phyloP scores from a whole-genome alignment of 2,329 filamentous ascomycete genomes.

The Diplodia corticola region DNA sequence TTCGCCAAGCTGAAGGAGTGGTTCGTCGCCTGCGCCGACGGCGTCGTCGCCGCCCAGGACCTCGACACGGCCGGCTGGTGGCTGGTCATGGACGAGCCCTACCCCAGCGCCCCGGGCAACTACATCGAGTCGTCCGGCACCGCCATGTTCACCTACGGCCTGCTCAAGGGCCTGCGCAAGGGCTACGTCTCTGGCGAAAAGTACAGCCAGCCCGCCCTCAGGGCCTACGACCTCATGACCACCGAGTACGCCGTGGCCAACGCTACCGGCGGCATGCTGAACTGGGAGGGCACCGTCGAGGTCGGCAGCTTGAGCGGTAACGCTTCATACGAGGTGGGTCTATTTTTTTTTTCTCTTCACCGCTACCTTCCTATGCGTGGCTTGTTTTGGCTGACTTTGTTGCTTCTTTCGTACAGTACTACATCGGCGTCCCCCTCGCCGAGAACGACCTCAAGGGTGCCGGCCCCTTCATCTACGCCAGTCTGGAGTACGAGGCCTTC shows the following conservation, averaged over 20 bases:
- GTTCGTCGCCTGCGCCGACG: constrained; percentile 36
- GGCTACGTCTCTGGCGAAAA: constrained; percentile 34
- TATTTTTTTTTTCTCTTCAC: neutral
- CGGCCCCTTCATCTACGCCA: constrained; percentile 44
- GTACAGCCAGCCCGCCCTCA: constrained; percentile 43
- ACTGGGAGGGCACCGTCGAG: constrained; percentile 54
- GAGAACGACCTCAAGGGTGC: constrained; percentile 45
- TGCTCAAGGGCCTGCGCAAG: constrained; percentile 37
- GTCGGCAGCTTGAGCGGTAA: constrained; percentile 54
- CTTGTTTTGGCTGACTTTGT: constrained; percentile 1
- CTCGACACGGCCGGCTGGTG: constrained; percentile 55
- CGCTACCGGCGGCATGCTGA: constrained; percentile 46
- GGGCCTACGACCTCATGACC: constrained; percentile 48
- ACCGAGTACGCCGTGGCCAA: constrained; percentile 50
- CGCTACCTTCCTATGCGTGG: neutral
- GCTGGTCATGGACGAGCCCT: constrained; percentile 56
- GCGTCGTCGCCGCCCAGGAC: constrained; percentile 6
- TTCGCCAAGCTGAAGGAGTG: constrained; percentile 42
- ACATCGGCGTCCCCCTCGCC: constrained; percentile 36
- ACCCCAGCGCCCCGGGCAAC: constrained; percentile 51
- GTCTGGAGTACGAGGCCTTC: constrained; percentile 30
- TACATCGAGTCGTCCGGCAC: constrained; percentile 62
- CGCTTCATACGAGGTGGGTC: constrained; percentile 53
- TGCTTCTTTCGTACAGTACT: constrained; percentile 33
- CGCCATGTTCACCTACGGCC: constrained; percentile 50